A percentile compares a stretch with the other conserved stretches of the same genome.
Conservation (phyloP, 2,329 filamentous ascomycete genomes). For the Byssoonygena ceratinophila region DNA sequence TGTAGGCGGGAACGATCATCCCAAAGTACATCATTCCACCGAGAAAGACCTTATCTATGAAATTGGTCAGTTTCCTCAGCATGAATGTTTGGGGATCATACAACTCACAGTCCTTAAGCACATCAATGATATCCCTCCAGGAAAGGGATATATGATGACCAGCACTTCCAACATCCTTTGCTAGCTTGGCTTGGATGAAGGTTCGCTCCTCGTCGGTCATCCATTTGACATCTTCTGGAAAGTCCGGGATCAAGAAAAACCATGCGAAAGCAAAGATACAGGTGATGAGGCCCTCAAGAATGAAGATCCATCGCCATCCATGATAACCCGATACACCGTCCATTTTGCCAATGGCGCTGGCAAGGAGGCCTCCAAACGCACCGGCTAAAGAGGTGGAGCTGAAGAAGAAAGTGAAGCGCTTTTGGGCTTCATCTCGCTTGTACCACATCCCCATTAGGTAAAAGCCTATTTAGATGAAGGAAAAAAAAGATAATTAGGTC, state of each 20-base stretch:
- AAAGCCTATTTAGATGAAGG: slow-evolving; percentile 25
- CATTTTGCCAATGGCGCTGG: slow-evolving; percentile 51
- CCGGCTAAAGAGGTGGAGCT: slow-evolving; percentile 54
- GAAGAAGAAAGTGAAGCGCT: slow-evolving; percentile 91
- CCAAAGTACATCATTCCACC: slow-evolving; percentile 75
- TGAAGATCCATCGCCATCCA: slow-evolving; percentile 44
- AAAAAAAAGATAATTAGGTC: background rate
- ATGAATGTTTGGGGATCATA: slow-evolving; percentile 3
- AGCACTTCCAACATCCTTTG: slow-evolving; percentile 57
- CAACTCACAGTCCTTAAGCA: slow-evolving; percentile 55
- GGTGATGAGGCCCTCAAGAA: slow-evolving; percentile 56
- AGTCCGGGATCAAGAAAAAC: slow-evolving; percentile 61
- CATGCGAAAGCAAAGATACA: slow-evolving; percentile 47
- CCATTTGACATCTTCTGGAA: slow-evolving; percentile 66
- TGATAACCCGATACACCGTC: slow-evolving; percentile 46
- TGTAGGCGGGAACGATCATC: slow-evolving; percentile 64
- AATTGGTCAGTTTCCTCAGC: slow-evolving; percentile 14
- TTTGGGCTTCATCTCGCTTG: slow-evolving; percentile 73
- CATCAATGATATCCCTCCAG: slow-evolving; percentile 47
- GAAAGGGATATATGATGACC: slow-evolving; percentile 54
- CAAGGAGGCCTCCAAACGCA: slow-evolving; percentile 53
- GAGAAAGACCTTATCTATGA: slow-evolving; percentile 52
- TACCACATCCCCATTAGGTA: slow-evolving; percentile 77
- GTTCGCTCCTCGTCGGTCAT: slow-evolving; percentile 57
- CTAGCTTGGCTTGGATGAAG: slow-evolving; percentile 56